phyloP scores from a whole-genome alignment of 805 yeast species.

The Wickerhamomyces strasburgensis region DNA sequence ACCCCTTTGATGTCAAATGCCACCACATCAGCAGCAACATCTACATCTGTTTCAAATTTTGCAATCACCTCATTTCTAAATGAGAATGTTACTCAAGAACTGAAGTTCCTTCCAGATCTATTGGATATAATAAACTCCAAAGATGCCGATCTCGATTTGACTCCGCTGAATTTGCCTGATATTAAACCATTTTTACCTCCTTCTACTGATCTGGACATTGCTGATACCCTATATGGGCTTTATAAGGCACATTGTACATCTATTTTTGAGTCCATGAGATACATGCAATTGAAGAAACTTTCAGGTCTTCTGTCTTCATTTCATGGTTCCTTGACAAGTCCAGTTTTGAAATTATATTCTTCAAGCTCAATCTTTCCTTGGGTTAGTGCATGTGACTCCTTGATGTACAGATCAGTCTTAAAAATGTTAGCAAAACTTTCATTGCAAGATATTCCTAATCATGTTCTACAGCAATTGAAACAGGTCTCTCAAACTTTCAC shows the following conservation, averaged over 20 bases:
- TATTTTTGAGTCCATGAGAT: slow-evolving; percentile 60
- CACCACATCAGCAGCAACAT: slow-evolving; percentile 6
- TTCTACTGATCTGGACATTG: slow-evolving; percentile 30
- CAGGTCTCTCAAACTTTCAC: slow-evolving; percentile 46
- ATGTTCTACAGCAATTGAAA: slow-evolving; percentile 49
- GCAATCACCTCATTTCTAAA: slow-evolving; percentile 15
- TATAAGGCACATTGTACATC: slow-evolving; percentile 62
- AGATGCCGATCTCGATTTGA: slow-evolving; percentile 12
- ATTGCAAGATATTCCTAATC: slow-evolving; percentile 51
- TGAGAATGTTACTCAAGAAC: slow-evolving; percentile 12
- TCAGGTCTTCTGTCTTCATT: slow-evolving; percentile 49
- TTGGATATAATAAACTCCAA: slow-evolving; percentile 15
- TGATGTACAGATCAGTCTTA: slow-evolving; percentile 51
- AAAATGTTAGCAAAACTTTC: slow-evolving; percentile 59
- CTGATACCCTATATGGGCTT: slow-evolving; percentile 54
- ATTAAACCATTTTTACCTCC: slow-evolving; percentile 22
- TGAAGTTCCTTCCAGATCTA: slow-evolving; percentile 22
- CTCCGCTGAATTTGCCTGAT: slow-evolving; percentile 34
- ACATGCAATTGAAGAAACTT: slow-evolving; percentile 59
- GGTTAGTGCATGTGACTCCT: slow-evolving; percentile 63
- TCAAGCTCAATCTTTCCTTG: slow-evolving; percentile 48
- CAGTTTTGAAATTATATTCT: slow-evolving; percentile 54
- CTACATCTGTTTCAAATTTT: slow-evolving; percentile 6
- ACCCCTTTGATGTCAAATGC: slow-evolving; percentile 16
- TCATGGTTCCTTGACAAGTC: slow-evolving; percentile 52